Conservation (phyloP, 2,329 filamentous ascomycete genomes). For the Didymella pinodella region DNA sequence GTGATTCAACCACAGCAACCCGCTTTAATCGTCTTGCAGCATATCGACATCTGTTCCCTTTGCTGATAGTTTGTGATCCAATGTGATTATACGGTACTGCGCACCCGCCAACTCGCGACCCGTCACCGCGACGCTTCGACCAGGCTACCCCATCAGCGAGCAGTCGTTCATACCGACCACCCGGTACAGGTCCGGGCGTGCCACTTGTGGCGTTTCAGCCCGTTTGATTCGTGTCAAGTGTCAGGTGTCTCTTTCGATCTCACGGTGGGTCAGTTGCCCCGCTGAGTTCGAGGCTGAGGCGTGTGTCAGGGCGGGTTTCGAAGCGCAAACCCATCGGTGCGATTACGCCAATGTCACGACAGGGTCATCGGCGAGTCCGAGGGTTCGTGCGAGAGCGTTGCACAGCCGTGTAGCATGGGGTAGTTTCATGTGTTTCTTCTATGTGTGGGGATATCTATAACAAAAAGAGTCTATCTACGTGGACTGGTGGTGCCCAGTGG, state of each 20-base stretch:
- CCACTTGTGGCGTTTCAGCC: conserved; percentile 13
- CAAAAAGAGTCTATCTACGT: conserved; percentile 13
- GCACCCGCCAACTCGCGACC: too few species aligned
- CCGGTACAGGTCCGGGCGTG: conserved; percentile 4
- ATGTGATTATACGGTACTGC: too few species aligned
- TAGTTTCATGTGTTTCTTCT: not conserved
- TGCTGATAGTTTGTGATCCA: too few species aligned
- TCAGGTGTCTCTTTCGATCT: conserved; percentile 2
- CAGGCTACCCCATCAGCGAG: not conserved
- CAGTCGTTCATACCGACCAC: not conserved
- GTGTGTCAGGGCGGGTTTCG: not conserved
- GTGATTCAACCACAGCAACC: too few species aligned
- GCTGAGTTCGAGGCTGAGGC: conserved; percentile 1
- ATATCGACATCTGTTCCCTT: too few species aligned
- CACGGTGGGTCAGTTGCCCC: not conserved
- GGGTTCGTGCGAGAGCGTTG: not conserved
- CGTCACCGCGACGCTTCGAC: not conserved
- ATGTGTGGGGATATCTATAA: conserved; percentile 10
- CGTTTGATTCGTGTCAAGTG: conserved; percentile 2
- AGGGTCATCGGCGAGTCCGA: not conserved
- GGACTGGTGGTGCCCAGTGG: not conserved
- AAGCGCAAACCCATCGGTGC: not conserved
- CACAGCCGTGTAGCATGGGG: not conserved
- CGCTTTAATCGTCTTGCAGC: too few species aligned
- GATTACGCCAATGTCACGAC: not conserved